These are phyloP conservation scores for Ceratobasidium sp. DNA, from an alignment of 1,284 basidiomycete species.

Conservation along the genomic window DNA sequence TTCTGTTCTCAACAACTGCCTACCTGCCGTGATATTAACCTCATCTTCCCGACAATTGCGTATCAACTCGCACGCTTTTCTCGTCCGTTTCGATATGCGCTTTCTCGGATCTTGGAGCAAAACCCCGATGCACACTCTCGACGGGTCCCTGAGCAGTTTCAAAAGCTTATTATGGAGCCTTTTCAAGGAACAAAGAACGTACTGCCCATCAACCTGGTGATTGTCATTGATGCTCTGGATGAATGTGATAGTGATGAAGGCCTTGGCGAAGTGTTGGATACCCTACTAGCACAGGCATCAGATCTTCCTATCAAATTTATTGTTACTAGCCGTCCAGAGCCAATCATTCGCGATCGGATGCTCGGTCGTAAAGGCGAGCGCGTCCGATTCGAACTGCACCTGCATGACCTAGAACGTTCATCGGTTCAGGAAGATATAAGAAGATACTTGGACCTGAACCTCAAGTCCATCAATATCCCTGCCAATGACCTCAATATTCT, in stretches of 20 bases:
- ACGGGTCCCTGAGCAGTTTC: slow-evolving; percentile 1
- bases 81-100: neutral
- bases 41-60: slow-evolving; percentile 34
- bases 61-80: slow-evolving; percentile 27
- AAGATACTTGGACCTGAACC: no score
- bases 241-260: slow-evolving; percentile 12
- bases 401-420: neutral
- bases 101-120: neutral
- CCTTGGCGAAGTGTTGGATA: neutral
- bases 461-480: no score
- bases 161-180: slow-evolving; percentile 18
- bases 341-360: neutral
- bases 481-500: no score
- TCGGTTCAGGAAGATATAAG: neutral
- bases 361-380: no score
- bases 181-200: neutral
- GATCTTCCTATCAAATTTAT: neutral
- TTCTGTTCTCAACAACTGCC: slow-evolving; percentile 50
- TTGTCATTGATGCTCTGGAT: slow-evolving; percentile 34
- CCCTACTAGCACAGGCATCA: neutral
- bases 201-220: neutral
- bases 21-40: slow-evolving; percentile 1
- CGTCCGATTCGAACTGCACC: no score
- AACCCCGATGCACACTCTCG: neutral
- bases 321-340: slow-evolving; percentile 6